Evolutionary conservation across 2,329 filamentous ascomycete genomes (phyloP).

Genomic region (Fusarium decemcellulare): DNA sequence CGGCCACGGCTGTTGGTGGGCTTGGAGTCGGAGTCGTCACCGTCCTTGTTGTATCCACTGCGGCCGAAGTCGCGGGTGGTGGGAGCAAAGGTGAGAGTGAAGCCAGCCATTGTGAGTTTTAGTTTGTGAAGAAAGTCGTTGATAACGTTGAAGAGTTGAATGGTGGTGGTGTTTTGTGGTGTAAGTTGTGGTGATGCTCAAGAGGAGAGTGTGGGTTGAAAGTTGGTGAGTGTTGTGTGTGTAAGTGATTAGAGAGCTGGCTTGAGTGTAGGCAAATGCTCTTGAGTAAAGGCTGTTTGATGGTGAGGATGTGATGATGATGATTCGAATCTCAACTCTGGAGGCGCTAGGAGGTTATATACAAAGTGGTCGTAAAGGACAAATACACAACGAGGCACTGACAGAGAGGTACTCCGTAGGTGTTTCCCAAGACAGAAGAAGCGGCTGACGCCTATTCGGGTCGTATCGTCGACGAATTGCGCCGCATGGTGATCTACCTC

Average conservation of each 20-base stretch:
- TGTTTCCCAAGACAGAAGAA: constrained; percentile 19
- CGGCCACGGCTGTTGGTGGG: constrained; percentile 55
- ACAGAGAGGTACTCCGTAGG: constrained; percentile 26
- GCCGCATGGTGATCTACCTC: constrained; percentile 30
- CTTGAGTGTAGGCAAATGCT: constrained; percentile 19
- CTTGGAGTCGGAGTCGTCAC: constrained; percentile 49
- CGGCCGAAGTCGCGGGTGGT: constrained; percentile 44
- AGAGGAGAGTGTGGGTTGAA: constrained; percentile 2
- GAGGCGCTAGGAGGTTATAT: constrained; percentile 34
- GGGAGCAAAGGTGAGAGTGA: constrained; percentile 44
- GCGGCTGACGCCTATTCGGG: constrained; percentile 38
- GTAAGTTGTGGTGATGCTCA: constrained; percentile 2
- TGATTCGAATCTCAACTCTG: constrained; percentile 14
- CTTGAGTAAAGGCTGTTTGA: constrained; percentile 17
- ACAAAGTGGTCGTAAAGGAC: constrained; percentile 7
- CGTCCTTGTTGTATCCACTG: constrained; percentile 43
- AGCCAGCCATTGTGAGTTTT: constrained; percentile 49
- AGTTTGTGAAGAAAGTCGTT: constrained; percentile 2
- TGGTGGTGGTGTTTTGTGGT: constrained; percentile 11
- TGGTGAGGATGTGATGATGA: constrained; percentile 36
- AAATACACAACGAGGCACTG: constrained; percentile 14
- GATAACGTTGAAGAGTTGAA: constrained; percentile 5
- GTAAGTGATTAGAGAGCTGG: constrained; percentile 9
- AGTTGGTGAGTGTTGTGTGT: constrained; percentile 10
- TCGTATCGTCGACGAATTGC: constrained; percentile 10